These are phyloP conservation scores for Suillus occidentalis DNA, from an alignment of 768 basidiomycete genomes.

Conservation along the genomic window DNA sequence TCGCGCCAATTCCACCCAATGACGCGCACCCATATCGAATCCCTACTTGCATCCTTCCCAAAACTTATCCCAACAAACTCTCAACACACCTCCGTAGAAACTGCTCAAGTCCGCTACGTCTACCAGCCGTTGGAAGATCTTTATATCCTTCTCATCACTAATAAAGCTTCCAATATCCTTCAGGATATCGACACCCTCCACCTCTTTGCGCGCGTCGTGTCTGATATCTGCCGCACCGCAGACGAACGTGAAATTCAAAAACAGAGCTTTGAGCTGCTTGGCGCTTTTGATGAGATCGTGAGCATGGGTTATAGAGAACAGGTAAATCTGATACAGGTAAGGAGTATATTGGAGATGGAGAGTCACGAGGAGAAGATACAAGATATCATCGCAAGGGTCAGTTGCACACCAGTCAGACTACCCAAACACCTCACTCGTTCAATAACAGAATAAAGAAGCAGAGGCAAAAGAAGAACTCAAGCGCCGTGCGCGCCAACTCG, in stretches of 20 bases:
- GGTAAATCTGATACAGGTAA: slow-evolving; percentile 76
- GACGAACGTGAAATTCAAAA: slow-evolving; percentile 89
- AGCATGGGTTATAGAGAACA: slow-evolving; percentile 84
- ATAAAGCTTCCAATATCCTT: slow-evolving; percentile 97
- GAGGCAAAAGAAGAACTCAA: slow-evolving; percentile 99
- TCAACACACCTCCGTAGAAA: slow-evolving; percentile 97
- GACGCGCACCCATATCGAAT: slow-evolving; percentile 89
- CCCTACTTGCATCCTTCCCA: slow-evolving; percentile 94
- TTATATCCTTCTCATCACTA: slow-evolving; percentile 96
- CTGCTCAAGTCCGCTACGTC: slow-evolving; percentile 91
- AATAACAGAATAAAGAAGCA: slow-evolving; percentile 88
- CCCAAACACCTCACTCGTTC: background rate
- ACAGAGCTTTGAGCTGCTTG: slow-evolving; percentile 90
- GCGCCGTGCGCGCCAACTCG: slow-evolving; percentile 94
- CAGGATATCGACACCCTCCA: slow-evolving; percentile 98
- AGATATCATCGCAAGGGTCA: slow-evolving; percentile 92
- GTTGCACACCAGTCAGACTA: slow-evolving; percentile 23
- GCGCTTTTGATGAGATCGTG: slow-evolving; percentile 96
- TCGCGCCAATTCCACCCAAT: slow-evolving; percentile 96
- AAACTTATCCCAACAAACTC: slow-evolving; percentile 94
- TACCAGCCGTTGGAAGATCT: slow-evolving; percentile 97
- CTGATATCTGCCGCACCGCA: slow-evolving; percentile 83
- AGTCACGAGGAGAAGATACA: slow-evolving; percentile 94
- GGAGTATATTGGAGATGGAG: slow-evolving; percentile 84
- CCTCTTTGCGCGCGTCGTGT: slow-evolving; percentile 90